phyloP scores from a whole-genome alignment of 176 grass and related monocot species.

The Musa acuminata region DNA sequence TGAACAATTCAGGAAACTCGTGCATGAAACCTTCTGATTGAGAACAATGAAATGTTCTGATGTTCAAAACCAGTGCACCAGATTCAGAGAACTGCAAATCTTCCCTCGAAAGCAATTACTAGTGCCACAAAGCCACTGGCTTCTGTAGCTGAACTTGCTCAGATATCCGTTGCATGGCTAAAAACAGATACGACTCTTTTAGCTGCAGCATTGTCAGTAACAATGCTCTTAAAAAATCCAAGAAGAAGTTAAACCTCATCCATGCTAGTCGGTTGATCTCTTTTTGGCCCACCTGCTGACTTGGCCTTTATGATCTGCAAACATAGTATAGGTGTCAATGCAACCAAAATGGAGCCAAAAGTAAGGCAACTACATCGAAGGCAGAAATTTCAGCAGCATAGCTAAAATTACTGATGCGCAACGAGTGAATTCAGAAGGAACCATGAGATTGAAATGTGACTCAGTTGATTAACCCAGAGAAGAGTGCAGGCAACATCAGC shows the following conservation, averaged over 20 bases:
- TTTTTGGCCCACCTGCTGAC: conserved; percentile 64
- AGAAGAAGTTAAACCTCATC: not conserved
- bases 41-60: too few species aligned
- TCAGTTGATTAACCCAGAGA: conserved; percentile 21
- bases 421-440: not conserved
- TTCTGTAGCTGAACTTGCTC: too few species aligned
- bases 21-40: too few species aligned
- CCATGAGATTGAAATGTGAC: not conserved
- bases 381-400: not conserved
- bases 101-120: too few species aligned
- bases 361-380: not conserved
- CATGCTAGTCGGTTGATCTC: conserved; percentile 47
- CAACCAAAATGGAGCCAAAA: not conserved
- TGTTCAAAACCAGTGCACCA: too few species aligned
- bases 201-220: too few species aligned
- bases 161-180: too few species aligned
- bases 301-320: conserved; percentile 92
- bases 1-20: too few species aligned
- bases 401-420: not conserved
- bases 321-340: not conserved
- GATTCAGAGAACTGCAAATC: too few species aligned
- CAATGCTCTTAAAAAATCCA: too few species aligned
- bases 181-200: too few species aligned
- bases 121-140: too few species aligned
- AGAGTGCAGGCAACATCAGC: conserved; percentile 19